Conservation (phyloP, 306 rosid species). For the Cicer arietinum region DNA sequence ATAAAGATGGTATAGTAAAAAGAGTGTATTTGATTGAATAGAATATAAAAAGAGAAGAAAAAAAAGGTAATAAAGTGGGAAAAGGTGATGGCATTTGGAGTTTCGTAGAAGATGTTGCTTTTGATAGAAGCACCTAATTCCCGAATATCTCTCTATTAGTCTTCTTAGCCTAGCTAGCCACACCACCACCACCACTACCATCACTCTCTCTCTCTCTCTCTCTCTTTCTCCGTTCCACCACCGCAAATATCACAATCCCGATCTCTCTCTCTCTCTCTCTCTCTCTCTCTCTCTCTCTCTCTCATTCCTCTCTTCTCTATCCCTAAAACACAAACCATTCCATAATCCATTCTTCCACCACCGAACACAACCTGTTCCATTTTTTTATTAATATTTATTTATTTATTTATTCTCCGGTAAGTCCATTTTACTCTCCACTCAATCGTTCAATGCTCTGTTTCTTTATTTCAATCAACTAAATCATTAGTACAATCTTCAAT, state of each 20-base stretch:
- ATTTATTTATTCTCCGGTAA: slow-evolving; percentile 55
- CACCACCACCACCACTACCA: slow-evolving; percentile 23
- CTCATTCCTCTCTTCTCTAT: slow-evolving; percentile 38
- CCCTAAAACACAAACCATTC: slow-evolving; percentile 22
- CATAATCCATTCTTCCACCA: neutral
- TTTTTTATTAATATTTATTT: slow-evolving; percentile 13
- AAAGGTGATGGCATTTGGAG: neutral
- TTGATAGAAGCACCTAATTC: slow-evolving; percentile 1
- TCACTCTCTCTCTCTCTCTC: neutral
- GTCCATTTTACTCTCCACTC: slow-evolving; percentile 43
- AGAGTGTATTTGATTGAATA: too few relatives aligned
- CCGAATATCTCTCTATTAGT: neutral
- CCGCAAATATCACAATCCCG: slow-evolving; percentile 19
- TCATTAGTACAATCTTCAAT: neutral
- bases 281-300: neutral
- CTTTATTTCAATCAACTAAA: slow-evolving; percentile 11
- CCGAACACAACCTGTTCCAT: neutral
- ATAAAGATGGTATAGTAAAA: too few relatives aligned
- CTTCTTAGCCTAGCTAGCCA: slow-evolving; percentile 49
- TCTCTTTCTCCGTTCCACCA: neutral
- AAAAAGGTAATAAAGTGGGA: neutral
- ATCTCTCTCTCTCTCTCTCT: slow-evolving; percentile 61
- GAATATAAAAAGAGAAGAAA: neutral
- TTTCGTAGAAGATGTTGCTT: slow-evolving; percentile 1
- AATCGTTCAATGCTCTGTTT: slow-evolving; percentile 15